Evolutionary conservation across 768 basidiomycete genomes (phyloP).

Genomic region (Serendipita sp.): DNA sequence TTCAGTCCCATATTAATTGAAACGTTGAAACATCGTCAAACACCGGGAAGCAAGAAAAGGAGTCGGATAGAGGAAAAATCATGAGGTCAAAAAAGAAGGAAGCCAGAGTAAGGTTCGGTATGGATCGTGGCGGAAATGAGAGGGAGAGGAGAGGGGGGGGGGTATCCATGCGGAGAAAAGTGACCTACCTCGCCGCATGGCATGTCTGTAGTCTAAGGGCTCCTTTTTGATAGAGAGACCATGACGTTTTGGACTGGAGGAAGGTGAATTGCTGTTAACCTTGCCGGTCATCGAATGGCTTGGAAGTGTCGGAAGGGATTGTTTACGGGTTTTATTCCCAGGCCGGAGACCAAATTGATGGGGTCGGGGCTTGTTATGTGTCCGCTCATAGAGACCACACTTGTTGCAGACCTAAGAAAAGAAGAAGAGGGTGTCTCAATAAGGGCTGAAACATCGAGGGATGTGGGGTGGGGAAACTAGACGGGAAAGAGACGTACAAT

Average conservation of each 20-base stretch:
- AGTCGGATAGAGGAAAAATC: not conserved
- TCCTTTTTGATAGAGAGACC: not conserved
- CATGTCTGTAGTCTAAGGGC: not conserved
- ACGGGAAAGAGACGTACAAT: constrained; percentile 30
- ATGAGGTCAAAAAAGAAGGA: not conserved
- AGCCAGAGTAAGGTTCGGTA: not conserved
- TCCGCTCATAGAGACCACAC: constrained; percentile 82
- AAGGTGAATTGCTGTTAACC: not conserved
- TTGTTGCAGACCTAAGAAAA: constrained; percentile 54
- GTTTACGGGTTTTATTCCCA: constrained; percentile 65
- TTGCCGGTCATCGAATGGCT: not conserved
- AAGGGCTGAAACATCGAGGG: not conserved
- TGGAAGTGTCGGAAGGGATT: not conserved
- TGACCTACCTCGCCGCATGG: not conserved
- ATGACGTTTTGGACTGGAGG: constrained; percentile 3
- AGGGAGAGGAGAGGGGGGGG: not conserved
- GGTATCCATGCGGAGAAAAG: not conserved
- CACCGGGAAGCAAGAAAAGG: not conserved
- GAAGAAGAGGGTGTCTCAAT: not conserved
- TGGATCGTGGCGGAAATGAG: not conserved
- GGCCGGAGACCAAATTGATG: constrained; percentile 74
- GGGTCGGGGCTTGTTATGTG: constrained; percentile 67
- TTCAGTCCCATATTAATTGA: not conserved
- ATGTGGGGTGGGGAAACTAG: not conserved
- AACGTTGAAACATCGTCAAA: not conserved